Percentiles rank a stretch among this genome's conserved stretches.
phyloP scores from a whole-genome alignment of 2,329 filamentous ascomycete species.

The Calonectria naviculata region DNA sequence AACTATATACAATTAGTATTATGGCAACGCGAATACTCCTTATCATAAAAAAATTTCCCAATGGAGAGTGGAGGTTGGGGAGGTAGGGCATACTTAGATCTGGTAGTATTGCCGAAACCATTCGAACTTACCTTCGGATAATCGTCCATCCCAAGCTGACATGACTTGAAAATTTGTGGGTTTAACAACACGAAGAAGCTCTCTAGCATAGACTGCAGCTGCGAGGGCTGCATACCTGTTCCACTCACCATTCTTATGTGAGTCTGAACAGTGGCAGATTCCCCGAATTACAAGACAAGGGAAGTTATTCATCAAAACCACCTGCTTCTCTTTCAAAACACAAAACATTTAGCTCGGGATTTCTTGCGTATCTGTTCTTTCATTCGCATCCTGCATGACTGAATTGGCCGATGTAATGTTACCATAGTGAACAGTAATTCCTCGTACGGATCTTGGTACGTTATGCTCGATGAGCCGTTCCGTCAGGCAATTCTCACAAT shows the following conservation, averaged over 20 bases:
- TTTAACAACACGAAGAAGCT: slow-evolving; percentile 22
- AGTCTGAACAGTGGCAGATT: slow-evolving; percentile 51
- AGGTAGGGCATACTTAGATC: too few species aligned
- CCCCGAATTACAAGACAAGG: slow-evolving; percentile 48
- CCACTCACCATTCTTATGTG: slow-evolving; percentile 50
- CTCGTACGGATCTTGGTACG: not conserved
- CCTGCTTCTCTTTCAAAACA: slow-evolving; percentile 44
- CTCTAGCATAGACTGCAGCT: slow-evolving; percentile 42
- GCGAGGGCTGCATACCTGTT: slow-evolving; percentile 47
- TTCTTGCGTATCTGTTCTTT: slow-evolving; percentile 39
- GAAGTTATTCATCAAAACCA: slow-evolving; percentile 32
- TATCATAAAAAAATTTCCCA: too few species aligned
- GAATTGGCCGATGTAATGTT: slow-evolving; percentile 42
- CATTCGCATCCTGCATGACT: slow-evolving; percentile 46
- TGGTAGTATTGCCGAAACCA: too few species aligned
- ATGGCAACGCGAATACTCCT: too few species aligned
- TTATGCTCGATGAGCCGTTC: not conserved
- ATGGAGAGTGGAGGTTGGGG: too few species aligned
- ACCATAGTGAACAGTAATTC: slow-evolving; percentile 26
- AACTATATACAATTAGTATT: too few species aligned
- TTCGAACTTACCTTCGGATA: too few species aligned
- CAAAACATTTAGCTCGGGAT: slow-evolving; percentile 3
- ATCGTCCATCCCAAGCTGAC: too few species aligned
- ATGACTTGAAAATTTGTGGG: too few species aligned
- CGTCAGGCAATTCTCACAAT: not conserved